Conservation (phyloP, 495 filamentous ascomycete species). For the Hyaloscypha hepaticicola region DNA sequence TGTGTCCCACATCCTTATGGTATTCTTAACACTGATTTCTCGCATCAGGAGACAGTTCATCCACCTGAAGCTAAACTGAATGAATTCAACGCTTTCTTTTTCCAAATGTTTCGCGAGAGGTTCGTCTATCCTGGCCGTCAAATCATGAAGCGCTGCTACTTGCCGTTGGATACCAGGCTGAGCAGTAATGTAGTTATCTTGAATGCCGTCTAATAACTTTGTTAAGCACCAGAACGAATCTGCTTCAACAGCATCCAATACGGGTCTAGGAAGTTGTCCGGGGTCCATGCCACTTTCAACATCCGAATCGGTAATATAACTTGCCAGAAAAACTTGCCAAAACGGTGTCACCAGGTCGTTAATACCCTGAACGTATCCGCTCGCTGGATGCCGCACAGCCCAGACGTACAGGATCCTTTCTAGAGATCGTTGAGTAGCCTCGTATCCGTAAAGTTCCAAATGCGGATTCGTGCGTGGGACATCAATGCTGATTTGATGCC, state of each 20-base stretch:
- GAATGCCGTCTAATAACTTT: slow-evolving; percentile 93
- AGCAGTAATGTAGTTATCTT: slow-evolving; percentile 97
- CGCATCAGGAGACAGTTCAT: slow-evolving; percentile 99
- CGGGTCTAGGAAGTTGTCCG: slow-evolving; percentile 83
- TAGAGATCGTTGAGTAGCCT: slow-evolving; percentile 89
- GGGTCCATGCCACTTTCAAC: slow-evolving; percentile 95
- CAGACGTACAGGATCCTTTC: slow-evolving; percentile 96
- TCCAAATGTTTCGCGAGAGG: slow-evolving; percentile 85
- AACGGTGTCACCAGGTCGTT: slow-evolving; percentile 98
- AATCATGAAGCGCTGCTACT: slow-evolving; percentile 80
- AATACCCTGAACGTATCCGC: slow-evolving; percentile 97
- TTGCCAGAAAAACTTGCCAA: slow-evolving; percentile 93
- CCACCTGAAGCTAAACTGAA: slow-evolving; percentile 98
- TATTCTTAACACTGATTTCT: slow-evolving; percentile 92
- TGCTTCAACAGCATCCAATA: slow-evolving; percentile 95
- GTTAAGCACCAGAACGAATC: slow-evolving; percentile 98
- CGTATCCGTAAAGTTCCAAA: slow-evolving; percentile 89
- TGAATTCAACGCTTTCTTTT: slow-evolving; percentile 90
- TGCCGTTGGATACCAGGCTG: slow-evolving; percentile 96
- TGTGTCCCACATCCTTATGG: slow-evolving; percentile 99
- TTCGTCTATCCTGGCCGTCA: slow-evolving; percentile 86
- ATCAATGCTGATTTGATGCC: slow-evolving; percentile 99
- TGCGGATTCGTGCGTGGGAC: slow-evolving; percentile 97
- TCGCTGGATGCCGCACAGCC: slow-evolving; percentile 95
- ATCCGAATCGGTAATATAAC: slow-evolving; percentile 90